These are phyloP conservation scores for Bruguiera sexangula DNA, from an alignment of 345 rosid genomes.

Conservation along the genomic window DNA sequence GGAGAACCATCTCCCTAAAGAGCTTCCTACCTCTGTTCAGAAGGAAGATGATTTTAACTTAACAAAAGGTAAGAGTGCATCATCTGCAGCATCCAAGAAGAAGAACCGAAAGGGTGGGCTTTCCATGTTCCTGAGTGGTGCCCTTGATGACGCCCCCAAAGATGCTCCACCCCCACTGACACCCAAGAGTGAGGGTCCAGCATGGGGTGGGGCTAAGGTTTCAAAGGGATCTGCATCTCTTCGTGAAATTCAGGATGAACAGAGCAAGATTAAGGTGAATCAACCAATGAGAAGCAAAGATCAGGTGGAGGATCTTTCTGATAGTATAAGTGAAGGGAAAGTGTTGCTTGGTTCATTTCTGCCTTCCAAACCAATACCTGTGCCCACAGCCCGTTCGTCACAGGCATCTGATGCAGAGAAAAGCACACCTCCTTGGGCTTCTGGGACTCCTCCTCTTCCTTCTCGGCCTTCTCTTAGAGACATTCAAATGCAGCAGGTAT, in stretches of 20 bases:
- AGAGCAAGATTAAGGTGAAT: constrained; percentile 51
- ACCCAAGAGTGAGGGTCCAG: constrained; percentile 82
- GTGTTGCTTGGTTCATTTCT: constrained; percentile 61
- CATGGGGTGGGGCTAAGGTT: constrained; percentile 91
- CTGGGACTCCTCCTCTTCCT: constrained; percentile 63
- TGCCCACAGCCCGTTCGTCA: constrained; percentile 37
- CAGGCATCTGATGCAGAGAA: constrained; percentile 57
- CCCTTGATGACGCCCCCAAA: constrained; percentile 75
- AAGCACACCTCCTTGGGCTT: constrained; percentile 92
- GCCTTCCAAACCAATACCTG: constrained; percentile 72
- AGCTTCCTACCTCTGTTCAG: constrained; percentile 33
- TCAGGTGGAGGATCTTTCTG: constrained; percentile 38
- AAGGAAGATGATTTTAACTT: constrained; percentile 39
- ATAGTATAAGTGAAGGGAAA: constrained; percentile 50
- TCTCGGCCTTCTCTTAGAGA: constrained; percentile 86
- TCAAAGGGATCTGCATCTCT: constrained; percentile 73
- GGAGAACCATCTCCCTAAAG: constrained; percentile 33
- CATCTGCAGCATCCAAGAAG: constrained; percentile 50
- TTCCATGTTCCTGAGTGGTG: constrained; percentile 94
- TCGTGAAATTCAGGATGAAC: constrained; percentile 85
- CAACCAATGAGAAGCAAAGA: constrained; percentile 37
- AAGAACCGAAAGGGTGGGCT: constrained; percentile 93
- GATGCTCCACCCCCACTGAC: constrained; percentile 48
- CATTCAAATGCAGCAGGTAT: constrained; percentile 92
- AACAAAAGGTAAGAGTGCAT: constrained; percentile 41